A percentile compares a stretch with the other conserved stretches of the same genome.
These are phyloP conservation scores for Yamadazyma tumulicola DNA, from an alignment of 805 yeast genomes.

Conservation along the genomic window DNA sequence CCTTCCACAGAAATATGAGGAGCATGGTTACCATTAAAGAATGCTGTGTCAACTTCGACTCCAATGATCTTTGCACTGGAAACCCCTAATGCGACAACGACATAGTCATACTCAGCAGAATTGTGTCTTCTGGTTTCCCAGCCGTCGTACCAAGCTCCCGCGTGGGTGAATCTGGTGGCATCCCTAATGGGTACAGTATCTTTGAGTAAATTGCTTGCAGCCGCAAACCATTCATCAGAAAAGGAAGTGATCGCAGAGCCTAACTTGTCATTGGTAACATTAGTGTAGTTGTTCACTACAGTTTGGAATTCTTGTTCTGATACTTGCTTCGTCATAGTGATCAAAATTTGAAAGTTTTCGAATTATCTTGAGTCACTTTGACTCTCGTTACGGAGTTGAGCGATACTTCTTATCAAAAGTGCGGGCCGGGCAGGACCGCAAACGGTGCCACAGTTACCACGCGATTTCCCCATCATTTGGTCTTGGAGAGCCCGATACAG, in stretches of 20 bases:
- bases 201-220: constrained; percentile 79
- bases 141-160: constrained; percentile 98
- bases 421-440: too few species aligned
- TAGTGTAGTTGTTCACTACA: constrained; percentile 55
- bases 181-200: constrained; percentile 81
- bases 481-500: too few species aligned
- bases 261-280: constrained; percentile 78
- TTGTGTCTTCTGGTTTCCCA: constrained; percentile 99
- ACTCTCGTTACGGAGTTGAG: too few species aligned
- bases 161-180: constrained; percentile 69
- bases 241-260: constrained; percentile 71
- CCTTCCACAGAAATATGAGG: constrained; percentile 87
- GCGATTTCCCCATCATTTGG: too few species aligned
- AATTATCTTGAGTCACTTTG: too few species aligned
- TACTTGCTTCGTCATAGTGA: constrained; percentile 6
- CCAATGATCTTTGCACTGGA: constrained; percentile 75
- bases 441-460: too few species aligned
- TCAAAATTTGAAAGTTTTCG: too few species aligned
- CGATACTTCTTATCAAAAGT: too few species aligned
- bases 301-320: constrained; percentile 41
- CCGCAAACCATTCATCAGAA: constrained; percentile 96
- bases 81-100: constrained; percentile 78
- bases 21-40: constrained; percentile 93
- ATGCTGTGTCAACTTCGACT: constrained; percentile 89
- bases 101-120: constrained; percentile 82